A percentile compares a stretch with the other conserved stretches of the same genome.
Evolutionary conservation across 2,329 filamentous ascomycete species (phyloP).

Genomic region (Ophiostoma sp.): DNA sequence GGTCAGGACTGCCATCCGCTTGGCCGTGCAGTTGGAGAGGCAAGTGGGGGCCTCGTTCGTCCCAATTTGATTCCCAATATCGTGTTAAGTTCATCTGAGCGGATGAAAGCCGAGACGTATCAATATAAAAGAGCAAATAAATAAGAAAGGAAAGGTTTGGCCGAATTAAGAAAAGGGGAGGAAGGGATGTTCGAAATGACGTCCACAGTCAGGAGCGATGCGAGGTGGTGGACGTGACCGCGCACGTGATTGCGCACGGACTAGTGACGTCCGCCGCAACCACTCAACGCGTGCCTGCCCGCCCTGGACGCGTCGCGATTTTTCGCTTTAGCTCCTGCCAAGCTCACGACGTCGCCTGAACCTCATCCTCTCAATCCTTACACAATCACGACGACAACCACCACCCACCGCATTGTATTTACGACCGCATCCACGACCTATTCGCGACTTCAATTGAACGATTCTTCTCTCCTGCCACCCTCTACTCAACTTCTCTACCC

Average conservation of each 20-base stretch:
- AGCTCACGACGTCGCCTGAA: background rate
- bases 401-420: background rate
- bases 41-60: background rate
- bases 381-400: constrained; percentile 32
- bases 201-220: background rate
- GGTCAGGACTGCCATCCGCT: too few species aligned
- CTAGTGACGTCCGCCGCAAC: constrained; percentile 7
- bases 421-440: background rate
- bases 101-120: background rate
- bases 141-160: background rate
- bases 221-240: constrained; percentile 27
- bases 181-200: background rate
- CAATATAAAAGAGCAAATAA: background rate
- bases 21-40: background rate
- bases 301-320: constrained; percentile 19
- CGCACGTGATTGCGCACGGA: constrained; percentile 25
- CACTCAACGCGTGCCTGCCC: constrained; percentile 25
- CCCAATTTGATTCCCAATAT: background rate
- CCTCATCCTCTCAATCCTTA: background rate
- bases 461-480: background rate
- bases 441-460: background rate
- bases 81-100: background rate
- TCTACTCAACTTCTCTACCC: background rate
- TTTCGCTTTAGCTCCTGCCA: background rate
- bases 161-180: background rate